Percentiles rank a stretch among this genome's conserved stretches.
These are phyloP conservation scores for Corymbia citriodora DNA, from an alignment of 441 rosid species.

Conservation along the genomic window DNA sequence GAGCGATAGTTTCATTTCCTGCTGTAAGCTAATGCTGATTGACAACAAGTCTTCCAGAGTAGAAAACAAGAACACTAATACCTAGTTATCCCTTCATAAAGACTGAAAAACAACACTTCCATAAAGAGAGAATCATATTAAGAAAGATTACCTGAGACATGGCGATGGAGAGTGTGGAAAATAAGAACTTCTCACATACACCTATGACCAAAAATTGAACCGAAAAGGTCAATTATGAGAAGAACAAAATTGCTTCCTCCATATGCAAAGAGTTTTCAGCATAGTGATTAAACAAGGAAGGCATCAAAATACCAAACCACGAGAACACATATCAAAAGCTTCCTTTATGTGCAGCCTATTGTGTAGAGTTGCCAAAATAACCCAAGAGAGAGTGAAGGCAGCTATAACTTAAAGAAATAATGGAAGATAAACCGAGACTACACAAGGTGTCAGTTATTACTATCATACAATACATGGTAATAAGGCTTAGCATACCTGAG, in stretches of 20 bases:
- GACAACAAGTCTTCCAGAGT: neutral
- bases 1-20: neutral
- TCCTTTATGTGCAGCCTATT: neutral
- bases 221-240: neutral
- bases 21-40: neutral
- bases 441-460: neutral
- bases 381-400: neutral
- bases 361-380: neutral
- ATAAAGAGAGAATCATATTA: neutral
- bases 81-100: neutral
- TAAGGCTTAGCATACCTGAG: conserved; percentile 55
- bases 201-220: conserved; percentile 27
- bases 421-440: neutral
- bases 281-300: neutral
- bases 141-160: conserved; percentile 56
- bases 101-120: neutral
- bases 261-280: neutral
- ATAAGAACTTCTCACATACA: conserved; percentile 64
- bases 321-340: neutral
- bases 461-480: neutral
- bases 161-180: conserved; percentile 87
- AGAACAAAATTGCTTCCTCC: neutral
- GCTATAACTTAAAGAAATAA: neutral
- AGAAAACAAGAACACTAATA: neutral
- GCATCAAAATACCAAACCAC: neutral